These are phyloP conservation scores for Parmelia sp. DNA, from an alignment of 495 filamentous ascomycete species.

Conservation along the genomic window DNA sequence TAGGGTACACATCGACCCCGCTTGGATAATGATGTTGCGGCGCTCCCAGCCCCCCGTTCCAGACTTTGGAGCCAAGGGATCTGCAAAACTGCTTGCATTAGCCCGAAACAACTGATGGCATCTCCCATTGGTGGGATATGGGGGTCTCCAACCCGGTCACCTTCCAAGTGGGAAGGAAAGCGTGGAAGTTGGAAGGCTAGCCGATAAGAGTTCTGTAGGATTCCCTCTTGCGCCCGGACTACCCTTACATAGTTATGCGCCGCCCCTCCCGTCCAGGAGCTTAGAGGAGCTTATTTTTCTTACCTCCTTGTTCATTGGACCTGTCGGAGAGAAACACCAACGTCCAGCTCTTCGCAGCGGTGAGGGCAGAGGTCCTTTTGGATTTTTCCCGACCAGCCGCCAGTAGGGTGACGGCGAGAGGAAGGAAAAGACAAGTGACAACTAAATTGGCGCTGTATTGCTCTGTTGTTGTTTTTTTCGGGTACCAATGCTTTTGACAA, in stretches of 20 bases:
- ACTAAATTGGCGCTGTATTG: constrained; percentile 1
- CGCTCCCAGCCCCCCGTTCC: neutral
- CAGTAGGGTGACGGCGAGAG: neutral
- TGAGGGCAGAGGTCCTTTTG: neutral
- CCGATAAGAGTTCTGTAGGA: neutral
- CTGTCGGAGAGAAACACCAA: neutral
- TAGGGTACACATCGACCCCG: no score
- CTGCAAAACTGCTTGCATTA: constrained; percentile 3
- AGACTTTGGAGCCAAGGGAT: neutral
- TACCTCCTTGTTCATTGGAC: neutral
- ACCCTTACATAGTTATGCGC: neutral
- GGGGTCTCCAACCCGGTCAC: neutral
- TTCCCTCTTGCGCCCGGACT: neutral
- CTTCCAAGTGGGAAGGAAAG: neutral
- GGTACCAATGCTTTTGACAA: neutral
- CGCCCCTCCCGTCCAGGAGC: constrained; percentile 4
- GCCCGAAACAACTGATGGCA: neutral
- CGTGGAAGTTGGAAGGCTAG: neutral
- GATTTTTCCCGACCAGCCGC: neutral
- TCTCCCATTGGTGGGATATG: neutral
- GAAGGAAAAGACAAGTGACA: neutral
- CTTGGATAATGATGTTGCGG: neutral
- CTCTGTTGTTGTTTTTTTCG: neutral
- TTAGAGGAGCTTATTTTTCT: neutral
- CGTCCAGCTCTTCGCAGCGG: neutral